Base-by-base conservation (phyloP, 1,284 basidiomycete species). In the Cystodermella granulosa region DNA sequence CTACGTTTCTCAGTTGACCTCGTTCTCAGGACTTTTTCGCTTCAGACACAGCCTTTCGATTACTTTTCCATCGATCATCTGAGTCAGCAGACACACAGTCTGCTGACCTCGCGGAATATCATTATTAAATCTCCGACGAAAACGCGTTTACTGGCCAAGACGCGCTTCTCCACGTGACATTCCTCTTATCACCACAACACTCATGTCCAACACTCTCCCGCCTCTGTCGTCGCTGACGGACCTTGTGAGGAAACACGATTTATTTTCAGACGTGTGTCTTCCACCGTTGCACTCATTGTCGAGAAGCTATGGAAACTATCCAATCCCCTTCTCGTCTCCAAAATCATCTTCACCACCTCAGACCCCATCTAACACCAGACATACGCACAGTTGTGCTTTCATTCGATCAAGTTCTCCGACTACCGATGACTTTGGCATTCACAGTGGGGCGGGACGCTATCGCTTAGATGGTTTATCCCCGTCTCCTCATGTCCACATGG, bases 131-230 rank as follows among this genome's bases (percentile, higher is more conserved):
- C 69, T 68, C 67, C 68, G 69, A 54, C 36, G 45, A 46, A 68
- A 72, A 69, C 64, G 67, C 65, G 66, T 68, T 71, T 73, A 61
- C 68, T 56, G 52, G 46, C 40, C 50, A 53, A 58, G 55, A 61
- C 66, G 59, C 60, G 61, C 50, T 46, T 35, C 45, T 38, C 18
- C 70, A 72, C 70, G 70, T 72, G 70, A 72, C 50, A 34, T 36
- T 39, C 42, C 34, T 50, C 61, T 63, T 72, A 71, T 71, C 69
- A 64, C 59, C 63, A 51, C 50, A 63, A 72, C 68, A 45, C 45
- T 59, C 68, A 70, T 69, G 68, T 68, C 65, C 47, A 58, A 56
- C 53, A 42, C 45, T 49, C 59, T 56, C 35, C 57, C 55, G 45
- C 49, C 62, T 35, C 52, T 59, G 47, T 46, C 56, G 23, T 51